These are phyloP conservation scores for Fragilaria radians DNA, from an alignment of 108 stramenopile genomes.

Conservation along the genomic window DNA sequence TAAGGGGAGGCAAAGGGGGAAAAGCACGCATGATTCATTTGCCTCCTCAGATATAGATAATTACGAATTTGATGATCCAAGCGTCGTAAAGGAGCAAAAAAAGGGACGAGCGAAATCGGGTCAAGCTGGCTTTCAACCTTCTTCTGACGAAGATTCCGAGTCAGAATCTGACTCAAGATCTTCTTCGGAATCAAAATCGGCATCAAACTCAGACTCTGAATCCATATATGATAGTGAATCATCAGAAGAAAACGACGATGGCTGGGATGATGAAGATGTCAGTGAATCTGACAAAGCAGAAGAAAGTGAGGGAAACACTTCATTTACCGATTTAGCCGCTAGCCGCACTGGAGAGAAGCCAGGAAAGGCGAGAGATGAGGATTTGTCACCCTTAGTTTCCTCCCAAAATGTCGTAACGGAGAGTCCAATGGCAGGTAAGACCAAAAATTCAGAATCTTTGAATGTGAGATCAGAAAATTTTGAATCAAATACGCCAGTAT, in stretches of 20 bases:
- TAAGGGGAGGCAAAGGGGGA: too few relatives aligned
- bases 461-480: too few relatives aligned
- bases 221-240: background rate
- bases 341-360: too few relatives aligned
- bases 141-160: background rate
- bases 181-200: conserved; percentile 4
- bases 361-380: too few relatives aligned
- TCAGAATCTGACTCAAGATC: conserved; percentile 1
- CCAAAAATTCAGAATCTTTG: too few relatives aligned
- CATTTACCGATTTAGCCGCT: background rate
- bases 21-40: background rate
- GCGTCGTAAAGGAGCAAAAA: background rate
- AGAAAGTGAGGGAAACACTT: background rate
- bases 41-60: background rate
- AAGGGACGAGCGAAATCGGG: background rate
- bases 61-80: background rate
- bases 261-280: background rate
- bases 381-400: too few relatives aligned
- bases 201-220: background rate
- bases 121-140: background rate
- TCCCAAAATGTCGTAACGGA: too few relatives aligned
- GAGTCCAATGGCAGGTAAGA: too few relatives aligned
- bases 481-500: too few relatives aligned
- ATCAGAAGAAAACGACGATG: background rate
- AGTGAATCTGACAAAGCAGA: background rate